These are phyloP conservation scores for Talaromyces ruber DNA, from an alignment of 495 filamentous ascomycete genomes.

Conservation along the genomic window DNA sequence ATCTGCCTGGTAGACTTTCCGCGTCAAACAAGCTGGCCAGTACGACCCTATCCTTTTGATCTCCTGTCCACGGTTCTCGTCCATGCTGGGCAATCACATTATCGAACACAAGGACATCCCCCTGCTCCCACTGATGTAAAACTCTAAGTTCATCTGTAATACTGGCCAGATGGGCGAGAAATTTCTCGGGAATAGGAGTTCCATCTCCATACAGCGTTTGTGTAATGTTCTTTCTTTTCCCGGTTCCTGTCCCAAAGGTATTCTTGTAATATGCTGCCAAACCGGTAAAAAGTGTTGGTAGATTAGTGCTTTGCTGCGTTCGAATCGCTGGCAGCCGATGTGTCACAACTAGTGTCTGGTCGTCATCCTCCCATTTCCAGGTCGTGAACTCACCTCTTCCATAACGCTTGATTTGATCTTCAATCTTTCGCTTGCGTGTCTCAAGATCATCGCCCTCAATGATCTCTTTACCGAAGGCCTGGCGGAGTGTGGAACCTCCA, in stretches of 20 bases:
- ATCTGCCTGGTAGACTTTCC: conserved; percentile 31
- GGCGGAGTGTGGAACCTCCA: conserved; percentile 40
- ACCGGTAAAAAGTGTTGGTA: conserved; percentile 45
- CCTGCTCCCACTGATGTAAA: conserved; percentile 29
- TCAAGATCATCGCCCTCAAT: conserved; percentile 34
- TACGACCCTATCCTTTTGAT: conserved; percentile 33
- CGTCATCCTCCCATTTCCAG: conserved; percentile 41
- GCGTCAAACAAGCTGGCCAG: conserved; percentile 38
- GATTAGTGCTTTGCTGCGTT: conserved; percentile 37
- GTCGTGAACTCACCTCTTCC: conserved; percentile 25
- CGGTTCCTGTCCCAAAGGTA: conserved; percentile 6
- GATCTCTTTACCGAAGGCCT: conserved; percentile 45
- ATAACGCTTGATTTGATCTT: conserved; percentile 41
- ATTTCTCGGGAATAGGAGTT: conserved; percentile 41
- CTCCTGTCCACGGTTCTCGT: conserved; percentile 36
- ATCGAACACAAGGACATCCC: conserved; percentile 38
- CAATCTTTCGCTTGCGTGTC: conserved; percentile 34
- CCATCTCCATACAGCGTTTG: conserved; percentile 38
- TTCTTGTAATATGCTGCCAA: conserved; percentile 33
- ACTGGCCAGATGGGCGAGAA: conserved; percentile 32
- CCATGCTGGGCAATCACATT: conserved; percentile 41
- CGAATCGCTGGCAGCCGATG: conserved; percentile 37
- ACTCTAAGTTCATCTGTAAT: conserved; percentile 42
- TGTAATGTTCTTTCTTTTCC: conserved; percentile 8
- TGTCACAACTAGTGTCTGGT: conserved; percentile 21